These are phyloP conservation scores for Skeletonema grethae DNA, from an alignment of 108 stramenopile genomes.

Conservation along the genomic window DNA sequence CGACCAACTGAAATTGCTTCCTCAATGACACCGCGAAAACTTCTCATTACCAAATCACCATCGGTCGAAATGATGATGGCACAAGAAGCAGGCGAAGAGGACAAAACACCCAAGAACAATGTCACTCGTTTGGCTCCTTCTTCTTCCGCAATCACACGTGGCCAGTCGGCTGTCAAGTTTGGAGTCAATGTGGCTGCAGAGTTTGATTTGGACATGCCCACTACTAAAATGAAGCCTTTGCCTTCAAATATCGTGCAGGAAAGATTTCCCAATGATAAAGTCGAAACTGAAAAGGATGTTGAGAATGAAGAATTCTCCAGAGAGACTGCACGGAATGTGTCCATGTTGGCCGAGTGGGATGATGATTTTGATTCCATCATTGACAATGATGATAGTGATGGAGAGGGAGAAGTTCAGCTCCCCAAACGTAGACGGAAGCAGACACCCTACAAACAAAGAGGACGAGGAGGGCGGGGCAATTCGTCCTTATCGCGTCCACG, in stretches of 20 bases:
- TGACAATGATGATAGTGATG: constrained; percentile 8
- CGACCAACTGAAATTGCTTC: neutral
- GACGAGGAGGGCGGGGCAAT: constrained; percentile 1
- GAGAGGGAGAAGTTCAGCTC: neutral
- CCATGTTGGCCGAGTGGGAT: constrained; percentile 48
- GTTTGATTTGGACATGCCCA: constrained; percentile 37
- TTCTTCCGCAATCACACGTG: constrained; percentile 3
- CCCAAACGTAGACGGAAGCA: constrained; percentile 30
- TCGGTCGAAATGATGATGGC: neutral
- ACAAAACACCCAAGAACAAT: constrained; percentile 22
- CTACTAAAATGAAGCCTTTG: constrained; percentile 46
- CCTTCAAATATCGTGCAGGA: constrained; percentile 25
- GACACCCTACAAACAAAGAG: constrained; percentile 30
- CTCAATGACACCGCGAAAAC: constrained; percentile 43
- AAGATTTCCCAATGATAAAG: constrained; percentile 35
- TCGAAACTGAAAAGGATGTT: constrained; percentile 9
- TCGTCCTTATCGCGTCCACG: constrained; percentile 3
- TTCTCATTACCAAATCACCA: constrained; percentile 25
- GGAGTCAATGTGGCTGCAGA: constrained; percentile 44
- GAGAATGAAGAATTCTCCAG: constrained; percentile 15
- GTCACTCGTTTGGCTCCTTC: neutral
- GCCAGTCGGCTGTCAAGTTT: constrained; percentile 45
- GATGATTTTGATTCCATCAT: constrained; percentile 34
- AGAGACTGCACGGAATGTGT: constrained; percentile 41
- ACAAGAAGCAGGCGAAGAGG: constrained; percentile 13